Evolutionary conservation across 345 rosid species (phyloP), one percentile per base, ranked within the genome.

Genomic region (Euphorbia peplus): DNA sequence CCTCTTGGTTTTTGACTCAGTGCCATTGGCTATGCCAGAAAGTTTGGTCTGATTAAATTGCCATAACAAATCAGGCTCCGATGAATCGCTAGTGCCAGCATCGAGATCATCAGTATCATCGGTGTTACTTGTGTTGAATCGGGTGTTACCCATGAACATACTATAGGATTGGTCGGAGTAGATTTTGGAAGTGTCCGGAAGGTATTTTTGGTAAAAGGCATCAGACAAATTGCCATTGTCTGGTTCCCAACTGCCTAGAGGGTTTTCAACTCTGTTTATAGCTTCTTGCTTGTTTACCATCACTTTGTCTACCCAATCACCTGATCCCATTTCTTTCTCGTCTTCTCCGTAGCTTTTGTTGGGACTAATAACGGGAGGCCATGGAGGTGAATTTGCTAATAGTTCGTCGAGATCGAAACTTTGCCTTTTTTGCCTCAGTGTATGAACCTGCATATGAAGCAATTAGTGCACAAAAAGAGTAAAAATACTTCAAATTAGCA

Each of bases 281-380:
- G 60, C 76, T 32, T 91, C 97, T 73, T 88, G 95, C 73, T 85
- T 89, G 78, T 93, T 93, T 64, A 95, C 99, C 97, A 95, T 91
- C 26, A 91, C 99, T 74, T 95, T 95, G 56, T 95, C 99, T 32
- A 89, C 91, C 99, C 99, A 95, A 35, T 89, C 95, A 25, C 91
- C 89, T 0, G 88, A 78, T 47, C 91, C 81, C 13, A 70, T 69
- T 73, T 86, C 91, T 75, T 67, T 86, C 44, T 89, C 99, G 7
- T 90, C 97, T 14, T 91, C 96, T 63, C 83, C 69, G 15, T 78
- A 79, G 21, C 75, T 84, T 79, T 82, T 87, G 78, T 75, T 80
- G 39, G 90, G 89, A 76, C 86, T 90, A 65, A 80, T 76, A 60
- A 81, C 86, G 3, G 99, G 97, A 42, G 96, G 97, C 96, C 96